A percentile compares a stretch with the other conserved stretches of the same genome.
Evolutionary conservation across 1,284 basidiomycete species (phyloP).

Genomic region (Mixia osmundae): DNA sequence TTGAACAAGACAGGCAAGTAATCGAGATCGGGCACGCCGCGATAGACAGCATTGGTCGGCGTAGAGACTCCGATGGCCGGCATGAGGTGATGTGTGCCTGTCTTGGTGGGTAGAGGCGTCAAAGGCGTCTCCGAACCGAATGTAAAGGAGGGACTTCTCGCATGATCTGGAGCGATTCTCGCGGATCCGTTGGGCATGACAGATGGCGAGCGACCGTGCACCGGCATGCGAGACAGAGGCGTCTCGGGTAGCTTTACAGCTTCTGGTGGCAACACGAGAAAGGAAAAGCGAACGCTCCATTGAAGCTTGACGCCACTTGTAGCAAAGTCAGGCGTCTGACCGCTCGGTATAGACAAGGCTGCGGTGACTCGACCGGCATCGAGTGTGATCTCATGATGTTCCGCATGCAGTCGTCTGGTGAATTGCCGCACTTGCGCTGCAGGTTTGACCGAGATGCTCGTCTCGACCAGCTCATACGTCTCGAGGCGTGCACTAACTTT

Average conservation of each 20-base stretch:
- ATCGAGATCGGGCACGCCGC: conserved; percentile 18
- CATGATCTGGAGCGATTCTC: conserved; percentile 7
- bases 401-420: conserved; percentile 45
- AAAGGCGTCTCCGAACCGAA: conserved; percentile 14
- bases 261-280: conserved; percentile 46
- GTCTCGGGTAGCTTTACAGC: conserved; percentile 37
- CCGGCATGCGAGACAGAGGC: conserved; percentile 33
- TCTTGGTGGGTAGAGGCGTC: conserved; percentile 11
- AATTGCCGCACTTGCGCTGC: conserved; percentile 19
- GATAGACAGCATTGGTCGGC: conserved; percentile 12
- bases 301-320: conserved; percentile 42
- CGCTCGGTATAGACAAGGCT: conserved; percentile 64
- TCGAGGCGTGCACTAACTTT: conserved; percentile 41
- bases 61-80: conserved; percentile 10
- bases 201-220: conserved; percentile 14
- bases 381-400: conserved; percentile 50
- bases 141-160: conserved; percentile 15
- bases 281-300: conserved; percentile 59
- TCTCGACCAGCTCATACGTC: conserved; percentile 54
- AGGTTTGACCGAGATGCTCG: conserved; percentile 27
- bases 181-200: conserved; percentile 1
- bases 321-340: conserved; percentile 56
- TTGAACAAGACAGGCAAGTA: conserved; percentile 17
- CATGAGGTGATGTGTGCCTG: conserved; percentile 17
- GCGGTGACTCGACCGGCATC: conserved; percentile 52